phyloP scores from a whole-genome alignment of 441 rosid species.

The Codiaeum variegatum region DNA sequence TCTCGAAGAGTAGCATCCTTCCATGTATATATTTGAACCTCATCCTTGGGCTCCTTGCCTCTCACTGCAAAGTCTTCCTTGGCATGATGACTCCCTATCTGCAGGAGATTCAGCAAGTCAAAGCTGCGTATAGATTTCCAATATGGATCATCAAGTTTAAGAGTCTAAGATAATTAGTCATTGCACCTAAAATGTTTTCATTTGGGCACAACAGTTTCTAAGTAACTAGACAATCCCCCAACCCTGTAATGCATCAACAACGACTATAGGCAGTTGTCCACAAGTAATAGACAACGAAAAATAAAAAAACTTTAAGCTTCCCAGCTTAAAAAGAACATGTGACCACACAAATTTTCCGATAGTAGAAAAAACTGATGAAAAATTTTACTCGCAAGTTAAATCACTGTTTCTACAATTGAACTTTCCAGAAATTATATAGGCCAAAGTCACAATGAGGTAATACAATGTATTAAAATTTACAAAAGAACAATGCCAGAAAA shows the following conservation, averaged over 20 bases:
- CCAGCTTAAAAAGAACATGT: background rate
- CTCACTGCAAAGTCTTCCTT: constrained; percentile 90
- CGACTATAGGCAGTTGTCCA: no score
- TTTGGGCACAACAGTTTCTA: background rate
- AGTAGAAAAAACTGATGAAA: background rate
- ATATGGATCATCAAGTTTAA: background rate
- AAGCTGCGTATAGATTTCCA: background rate
- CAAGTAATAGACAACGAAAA: background rate
- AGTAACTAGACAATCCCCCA: background rate
- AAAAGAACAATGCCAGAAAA: background rate
- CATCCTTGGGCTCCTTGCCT: constrained; percentile 97
- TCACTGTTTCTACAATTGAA: background rate
- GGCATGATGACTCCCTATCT: constrained; percentile 83
- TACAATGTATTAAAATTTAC: background rate
- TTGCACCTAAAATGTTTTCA: background rate
- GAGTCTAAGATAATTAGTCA: background rate
- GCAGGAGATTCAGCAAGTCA: constrained; percentile 22
- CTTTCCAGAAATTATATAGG: background rate
- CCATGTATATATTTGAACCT: constrained; percentile 98
- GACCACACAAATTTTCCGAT: background rate
- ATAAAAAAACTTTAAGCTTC: background rate
- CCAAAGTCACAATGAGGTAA: background rate
- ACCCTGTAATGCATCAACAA: background rate
- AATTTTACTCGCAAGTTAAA: background rate
- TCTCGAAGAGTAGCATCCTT: constrained; percentile 93